Evolutionary conservation across 495 filamentous ascomycete species (phyloP).

Genomic region (Cercophora sp.): DNA sequence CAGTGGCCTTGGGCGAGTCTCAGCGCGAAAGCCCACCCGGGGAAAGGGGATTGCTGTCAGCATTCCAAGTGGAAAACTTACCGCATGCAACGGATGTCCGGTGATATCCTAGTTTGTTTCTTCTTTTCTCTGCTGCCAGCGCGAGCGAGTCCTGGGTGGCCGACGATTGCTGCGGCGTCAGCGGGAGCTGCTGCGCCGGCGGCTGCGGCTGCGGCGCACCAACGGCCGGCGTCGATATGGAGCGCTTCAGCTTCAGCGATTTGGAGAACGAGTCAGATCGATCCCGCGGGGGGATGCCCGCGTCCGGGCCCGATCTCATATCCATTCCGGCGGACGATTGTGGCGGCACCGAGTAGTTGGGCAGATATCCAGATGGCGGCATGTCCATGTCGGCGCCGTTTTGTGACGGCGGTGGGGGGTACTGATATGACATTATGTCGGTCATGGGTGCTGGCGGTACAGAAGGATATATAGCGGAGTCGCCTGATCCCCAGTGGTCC

Average conservation of each 20-base stretch:
- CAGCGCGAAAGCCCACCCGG: slow-evolving; percentile 5
- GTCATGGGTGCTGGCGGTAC: slow-evolving; percentile 38
- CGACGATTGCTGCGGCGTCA: slow-evolving; percentile 19
- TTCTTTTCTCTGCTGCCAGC: slow-evolving; percentile 71
- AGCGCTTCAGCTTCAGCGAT: slow-evolving; percentile 53
- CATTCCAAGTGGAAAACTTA: slow-evolving; percentile 50
- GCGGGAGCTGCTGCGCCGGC: slow-evolving; percentile 26
- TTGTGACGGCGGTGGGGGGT: slow-evolving; percentile 41
- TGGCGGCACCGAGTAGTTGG: slow-evolving; percentile 34
- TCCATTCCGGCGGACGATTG: slow-evolving; percentile 38
- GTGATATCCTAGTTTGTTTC: slow-evolving; percentile 97
- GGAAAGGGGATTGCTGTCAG: not conserved
- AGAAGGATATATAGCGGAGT: slow-evolving; percentile 30
- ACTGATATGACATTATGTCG: slow-evolving; percentile 52
- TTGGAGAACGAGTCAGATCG: slow-evolving; percentile 36
- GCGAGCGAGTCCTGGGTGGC: slow-evolving; percentile 35
- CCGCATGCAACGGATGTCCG: slow-evolving; percentile 95
- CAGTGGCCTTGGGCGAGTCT: slow-evolving; percentile 67
- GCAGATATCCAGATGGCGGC: slow-evolving; percentile 38
- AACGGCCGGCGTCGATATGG: slow-evolving; percentile 64
- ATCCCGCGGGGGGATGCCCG: slow-evolving; percentile 28
- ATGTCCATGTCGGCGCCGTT: slow-evolving; percentile 43
- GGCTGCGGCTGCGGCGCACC: slow-evolving; percentile 45
- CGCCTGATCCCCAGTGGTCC: slow-evolving; percentile 28
- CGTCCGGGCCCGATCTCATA: slow-evolving; percentile 34